These are phyloP conservation scores for Malus hybrid DNA, from an alignment of 331 rosid species.

Conservation along the genomic window DNA sequence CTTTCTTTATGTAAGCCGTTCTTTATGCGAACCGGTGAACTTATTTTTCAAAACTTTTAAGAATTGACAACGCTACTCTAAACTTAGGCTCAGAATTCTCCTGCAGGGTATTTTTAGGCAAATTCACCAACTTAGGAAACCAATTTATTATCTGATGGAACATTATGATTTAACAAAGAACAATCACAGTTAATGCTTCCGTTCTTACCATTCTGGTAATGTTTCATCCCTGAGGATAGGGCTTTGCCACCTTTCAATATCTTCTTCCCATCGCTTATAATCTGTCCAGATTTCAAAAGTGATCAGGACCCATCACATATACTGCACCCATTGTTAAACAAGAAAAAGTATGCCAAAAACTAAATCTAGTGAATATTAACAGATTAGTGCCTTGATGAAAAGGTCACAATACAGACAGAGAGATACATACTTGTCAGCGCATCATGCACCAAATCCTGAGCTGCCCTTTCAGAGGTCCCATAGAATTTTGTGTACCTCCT, in stretches of 20 bases:
- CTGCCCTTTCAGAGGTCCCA: slow-evolving; percentile 91
- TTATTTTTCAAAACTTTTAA: not conserved
- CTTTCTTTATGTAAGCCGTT: not conserved
- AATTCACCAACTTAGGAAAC: not conserved
- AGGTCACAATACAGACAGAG: not conserved
- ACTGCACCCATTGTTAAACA: not conserved
- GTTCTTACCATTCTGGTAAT: slow-evolving; percentile 83
- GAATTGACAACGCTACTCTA: not conserved
- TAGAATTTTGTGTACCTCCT: slow-evolving; percentile 97
- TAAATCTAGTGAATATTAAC: not conserved
- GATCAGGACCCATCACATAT: slow-evolving; percentile 1
- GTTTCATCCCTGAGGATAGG: slow-evolving; percentile 77
- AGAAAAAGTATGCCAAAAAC: not conserved
- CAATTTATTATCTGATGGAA: not conserved
- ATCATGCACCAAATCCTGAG: slow-evolving; percentile 77
- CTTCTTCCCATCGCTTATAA: slow-evolving; percentile 96
- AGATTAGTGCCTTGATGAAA: not conserved
- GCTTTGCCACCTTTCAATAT: slow-evolving; percentile 85
- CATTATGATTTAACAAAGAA: slow-evolving; percentile 10
- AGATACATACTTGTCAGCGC: slow-evolving; percentile 72
- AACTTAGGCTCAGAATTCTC: not conserved
- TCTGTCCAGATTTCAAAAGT: slow-evolving; percentile 41
- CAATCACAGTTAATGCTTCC: not conserved
- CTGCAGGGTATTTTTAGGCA: not conserved
- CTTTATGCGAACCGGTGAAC: not conserved